Evolutionary conservation across 805 yeast species (phyloP).

Genomic region (Pichia membranifaciens): DNA sequence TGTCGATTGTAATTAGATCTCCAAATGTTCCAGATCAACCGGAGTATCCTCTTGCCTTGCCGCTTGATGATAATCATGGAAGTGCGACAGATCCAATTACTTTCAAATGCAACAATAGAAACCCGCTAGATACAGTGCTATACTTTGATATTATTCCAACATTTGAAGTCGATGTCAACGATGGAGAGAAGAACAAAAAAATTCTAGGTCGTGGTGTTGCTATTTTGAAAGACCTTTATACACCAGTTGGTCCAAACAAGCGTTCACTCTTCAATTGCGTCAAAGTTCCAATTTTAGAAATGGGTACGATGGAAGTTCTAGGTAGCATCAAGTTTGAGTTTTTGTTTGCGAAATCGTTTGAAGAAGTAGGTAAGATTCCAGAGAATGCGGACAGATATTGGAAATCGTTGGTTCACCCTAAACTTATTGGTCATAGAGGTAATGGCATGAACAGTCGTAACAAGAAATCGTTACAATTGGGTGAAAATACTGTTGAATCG

Average conservation of each 20-base stretch:
- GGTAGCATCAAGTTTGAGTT: slow-evolving; percentile 77
- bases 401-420: slow-evolving; percentile 81
- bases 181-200: slow-evolving; percentile 22
- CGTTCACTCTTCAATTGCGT: slow-evolving; percentile 60
- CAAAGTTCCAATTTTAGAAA: slow-evolving; percentile 72
- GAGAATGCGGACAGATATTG: slow-evolving; percentile 75
- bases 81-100: slow-evolving; percentile 68
- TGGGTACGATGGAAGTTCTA: slow-evolving; percentile 62
- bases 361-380: slow-evolving; percentile 62
- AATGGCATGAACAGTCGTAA: slow-evolving; percentile 77
- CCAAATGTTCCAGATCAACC: slow-evolving; percentile 43
- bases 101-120: slow-evolving; percentile 49
- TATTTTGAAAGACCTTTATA: slow-evolving; percentile 51
- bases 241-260: slow-evolving; percentile 62
- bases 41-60: slow-evolving; percentile 60
- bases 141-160: slow-evolving; percentile 89
- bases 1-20: slow-evolving; percentile 62
- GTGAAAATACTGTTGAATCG: slow-evolving; percentile 92
- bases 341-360: slow-evolving; percentile 64
- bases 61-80: slow-evolving; percentile 71
- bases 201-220: slow-evolving; percentile 84
- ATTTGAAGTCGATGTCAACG: slow-evolving; percentile 39
- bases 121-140: slow-evolving; percentile 49
- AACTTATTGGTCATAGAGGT: slow-evolving; percentile 96
- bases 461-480: slow-evolving; percentile 77